Base-by-base conservation (phyloP, 202 grass and related monocot species). In the Cymbopogon flexuosus region DNA sequence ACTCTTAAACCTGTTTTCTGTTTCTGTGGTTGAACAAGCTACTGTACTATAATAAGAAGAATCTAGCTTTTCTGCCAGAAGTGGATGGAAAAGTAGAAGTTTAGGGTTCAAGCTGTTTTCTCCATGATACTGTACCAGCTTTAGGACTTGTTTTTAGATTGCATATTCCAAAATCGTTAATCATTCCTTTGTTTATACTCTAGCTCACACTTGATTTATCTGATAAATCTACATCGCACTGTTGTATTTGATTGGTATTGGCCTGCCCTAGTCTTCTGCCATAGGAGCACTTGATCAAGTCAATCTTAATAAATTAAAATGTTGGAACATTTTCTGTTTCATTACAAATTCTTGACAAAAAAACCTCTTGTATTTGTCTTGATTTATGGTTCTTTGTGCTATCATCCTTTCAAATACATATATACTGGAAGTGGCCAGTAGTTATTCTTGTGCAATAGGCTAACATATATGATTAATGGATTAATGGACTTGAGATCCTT, bases 11-110 rank as follows among this genome's bases (percentile, higher is more conserved):
- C 12, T 61, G 58, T 61, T 29, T 61, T 27, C 45, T 77, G 24
- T 57, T 56, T 73, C 3, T 83, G 58, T 52, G 51, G 52, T 72
- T 5, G 0, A 43, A 56, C 45, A 81, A 70, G 35, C 82, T 81
- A 3, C 6, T 63, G 65, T 52, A 86, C 27, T 27, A 27, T 16
- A 76, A 36, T 62, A 33, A 35, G 27, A 27, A 27, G 35, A 82
- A 33, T 76, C 62, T 75, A 37, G 8, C 1, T 79, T 77, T 45
- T 27, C 8, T 46, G 39, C 47, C 5, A 62, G 23, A 77, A 46
- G 24, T 46, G 15, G 23, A 13, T 42, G 70, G 15, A 58, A 65
- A 42, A 45, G 35, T 24, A 71, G 27, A 27, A 27, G 27, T 27
- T 27, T 27, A 27, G 27, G 56, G 64, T 72, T 27, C 3, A 71